These are phyloP conservation scores for Chlorella variabilis DNA, from an alignment of 163 green algal genomes.

Conservation along the genomic window DNA sequence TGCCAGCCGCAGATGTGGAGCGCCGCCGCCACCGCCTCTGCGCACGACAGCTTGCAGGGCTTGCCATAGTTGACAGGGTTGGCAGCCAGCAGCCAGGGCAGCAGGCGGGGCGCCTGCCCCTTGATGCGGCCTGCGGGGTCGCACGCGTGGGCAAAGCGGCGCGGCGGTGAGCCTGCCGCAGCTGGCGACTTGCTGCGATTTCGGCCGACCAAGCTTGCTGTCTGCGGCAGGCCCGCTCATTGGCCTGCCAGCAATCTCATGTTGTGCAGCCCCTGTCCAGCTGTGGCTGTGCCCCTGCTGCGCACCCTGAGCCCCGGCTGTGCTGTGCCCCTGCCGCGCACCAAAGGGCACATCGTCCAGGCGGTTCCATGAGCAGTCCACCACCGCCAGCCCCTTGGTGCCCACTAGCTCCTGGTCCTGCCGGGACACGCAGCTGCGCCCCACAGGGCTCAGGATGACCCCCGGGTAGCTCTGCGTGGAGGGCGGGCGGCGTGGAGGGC, in stretches of 20 bases:
- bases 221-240: too few species aligned
- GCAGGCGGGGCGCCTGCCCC: constrained; percentile 78
- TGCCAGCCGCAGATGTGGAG: constrained; percentile 92
- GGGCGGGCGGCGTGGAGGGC: neutral
- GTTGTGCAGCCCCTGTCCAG: too few species aligned
- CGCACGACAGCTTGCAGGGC: constrained; percentile 96
- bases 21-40: constrained; percentile 94
- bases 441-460: constrained; percentile 84
- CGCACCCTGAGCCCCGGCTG: too few species aligned
- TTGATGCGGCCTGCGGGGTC: constrained; percentile 75
- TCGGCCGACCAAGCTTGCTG: too few species aligned
- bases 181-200: too few species aligned
- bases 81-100: constrained; percentile 96
- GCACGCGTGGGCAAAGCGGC: too few species aligned
- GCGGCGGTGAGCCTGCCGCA: too few species aligned
- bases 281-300: too few species aligned
- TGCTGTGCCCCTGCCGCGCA: constrained; percentile 53
- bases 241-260: too few species aligned
- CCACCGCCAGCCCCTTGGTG: constrained; percentile 88
- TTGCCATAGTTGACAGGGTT: constrained; percentile 98
- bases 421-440: constrained; percentile 70
- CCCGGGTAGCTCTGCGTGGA: constrained; percentile 76
- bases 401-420: constrained; percentile 83
- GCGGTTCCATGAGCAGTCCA: constrained; percentile 98
- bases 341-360: constrained; percentile 94